Evolutionary conservation across 164 flowering plant species (phyloP).

Genomic region (Chimonanthus praecox): DNA sequence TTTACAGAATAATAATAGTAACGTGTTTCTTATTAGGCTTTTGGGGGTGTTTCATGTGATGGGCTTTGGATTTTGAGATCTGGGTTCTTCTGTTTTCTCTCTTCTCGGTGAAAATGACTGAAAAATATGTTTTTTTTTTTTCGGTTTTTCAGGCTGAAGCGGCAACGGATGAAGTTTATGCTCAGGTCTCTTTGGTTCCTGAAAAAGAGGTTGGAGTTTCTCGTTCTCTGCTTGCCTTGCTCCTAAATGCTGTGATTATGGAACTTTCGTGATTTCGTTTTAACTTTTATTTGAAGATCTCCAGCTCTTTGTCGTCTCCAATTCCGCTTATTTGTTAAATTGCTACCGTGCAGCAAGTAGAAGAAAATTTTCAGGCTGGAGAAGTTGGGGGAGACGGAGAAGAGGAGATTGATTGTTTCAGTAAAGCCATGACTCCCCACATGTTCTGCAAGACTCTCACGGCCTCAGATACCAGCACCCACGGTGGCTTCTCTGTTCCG

Average conservation of each 20-base stretch:
- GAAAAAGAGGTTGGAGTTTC: slow-evolving; percentile 54
- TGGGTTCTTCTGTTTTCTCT: neutral
- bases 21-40: neutral
- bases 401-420: slow-evolving; percentile 40
- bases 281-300: neutral
- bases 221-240: neutral
- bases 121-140: neutral
- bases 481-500: slow-evolving; percentile 98
- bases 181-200: slow-evolving; percentile 76
- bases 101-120: neutral
- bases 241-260: neutral
- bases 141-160: slow-evolving; percentile 55
- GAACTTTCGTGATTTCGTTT: neutral
- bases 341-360: slow-evolving; percentile 29
- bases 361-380: slow-evolving; percentile 50
- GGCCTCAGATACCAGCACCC: slow-evolving; percentile 98
- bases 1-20: neutral
- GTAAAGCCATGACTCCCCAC: slow-evolving; percentile 64
- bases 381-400: slow-evolving; percentile 36
- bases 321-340: neutral
- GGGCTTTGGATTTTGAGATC: neutral
- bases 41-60: neutral
- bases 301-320: neutral
- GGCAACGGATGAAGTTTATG: slow-evolving; percentile 79
- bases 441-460: slow-evolving; percentile 99